Conservation (phyloP, 116 monocot species). For the Zostera marina region DNA sequence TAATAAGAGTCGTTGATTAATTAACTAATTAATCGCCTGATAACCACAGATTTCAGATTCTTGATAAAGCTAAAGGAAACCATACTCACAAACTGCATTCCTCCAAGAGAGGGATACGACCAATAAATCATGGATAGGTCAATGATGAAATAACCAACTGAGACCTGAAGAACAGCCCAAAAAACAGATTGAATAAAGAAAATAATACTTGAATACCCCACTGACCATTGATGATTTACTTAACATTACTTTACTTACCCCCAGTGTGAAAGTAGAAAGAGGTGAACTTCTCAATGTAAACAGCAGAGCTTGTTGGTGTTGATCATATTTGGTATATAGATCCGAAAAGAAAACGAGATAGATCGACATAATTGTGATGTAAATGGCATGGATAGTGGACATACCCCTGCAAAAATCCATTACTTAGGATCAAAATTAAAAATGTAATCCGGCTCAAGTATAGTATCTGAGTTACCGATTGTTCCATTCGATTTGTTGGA, state of each 20-base stretch:
- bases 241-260: conserved; percentile 26
- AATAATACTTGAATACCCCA: too few species aligned
- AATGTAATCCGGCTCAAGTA: not conserved
- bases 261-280: conserved; percentile 60
- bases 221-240: too few species aligned
- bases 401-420: conserved; percentile 51
- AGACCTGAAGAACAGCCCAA: conserved; percentile 40
- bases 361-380: conserved; percentile 60
- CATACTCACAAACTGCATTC: conserved; percentile 82
- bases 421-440: not conserved
- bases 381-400: conserved; percentile 86
- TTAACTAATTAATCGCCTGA: not conserved
- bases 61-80: not conserved
- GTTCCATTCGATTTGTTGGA: conserved; percentile 82
- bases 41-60: too few species aligned
- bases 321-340: conserved; percentile 37
- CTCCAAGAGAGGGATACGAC: conserved; percentile 82
- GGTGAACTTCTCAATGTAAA: conserved; percentile 53
- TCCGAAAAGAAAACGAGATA: conserved; percentile 67
- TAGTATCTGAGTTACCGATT: conserved; percentile 31
- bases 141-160: conserved; percentile 73
- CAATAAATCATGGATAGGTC: conserved; percentile 83
- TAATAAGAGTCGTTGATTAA: conserved; percentile 5
- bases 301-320: conserved; percentile 16
- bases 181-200: not conserved